These are phyloP conservation scores for Polyplosphaeria fusca DNA, from an alignment of 495 filamentous ascomycete genomes.

Conservation along the genomic window DNA sequence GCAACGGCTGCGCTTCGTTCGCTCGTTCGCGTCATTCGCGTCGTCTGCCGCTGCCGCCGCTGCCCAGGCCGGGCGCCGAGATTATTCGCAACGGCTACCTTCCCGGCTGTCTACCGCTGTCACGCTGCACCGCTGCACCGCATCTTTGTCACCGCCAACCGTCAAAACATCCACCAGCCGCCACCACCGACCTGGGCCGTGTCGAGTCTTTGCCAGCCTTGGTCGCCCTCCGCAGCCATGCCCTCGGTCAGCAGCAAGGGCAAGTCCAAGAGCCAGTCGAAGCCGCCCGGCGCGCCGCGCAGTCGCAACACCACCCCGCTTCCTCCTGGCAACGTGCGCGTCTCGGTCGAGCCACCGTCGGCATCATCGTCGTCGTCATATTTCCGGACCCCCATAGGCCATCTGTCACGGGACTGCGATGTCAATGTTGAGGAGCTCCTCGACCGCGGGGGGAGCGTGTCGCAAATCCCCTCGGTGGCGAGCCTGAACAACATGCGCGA, in stretches of 20 bases:
- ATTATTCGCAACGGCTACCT: too few relatives aligned
- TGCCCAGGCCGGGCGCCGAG: too few relatives aligned
- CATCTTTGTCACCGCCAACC: too few relatives aligned
- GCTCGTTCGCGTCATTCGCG: too few relatives aligned
- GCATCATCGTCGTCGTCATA: conserved; percentile 26
- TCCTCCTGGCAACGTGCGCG: conserved; percentile 24
- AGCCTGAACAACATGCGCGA: conserved; percentile 33
- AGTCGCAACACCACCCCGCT: conserved; percentile 41
- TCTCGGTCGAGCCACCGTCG: conserved; percentile 26
- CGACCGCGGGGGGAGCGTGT: conserved; percentile 20
- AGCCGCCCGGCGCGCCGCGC: conserved; percentile 22
- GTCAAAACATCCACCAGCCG: too few relatives aligned
- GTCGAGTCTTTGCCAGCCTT: not conserved
- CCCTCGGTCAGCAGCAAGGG: conserved; percentile 32
- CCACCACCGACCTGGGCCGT: not conserved
- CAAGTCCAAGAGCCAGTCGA: conserved; percentile 26
- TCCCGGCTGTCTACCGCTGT: too few relatives aligned
- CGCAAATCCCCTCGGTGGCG: conserved; percentile 28
- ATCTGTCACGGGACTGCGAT: conserved; percentile 20
- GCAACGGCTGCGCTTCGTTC: too few relatives aligned
- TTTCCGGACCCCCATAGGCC: conserved; percentile 24
- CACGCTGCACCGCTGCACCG: too few relatives aligned
- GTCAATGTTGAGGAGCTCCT: conserved; percentile 34
- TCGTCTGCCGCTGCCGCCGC: too few relatives aligned
- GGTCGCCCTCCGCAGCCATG: conserved; percentile 20